Evolutionary conservation across 2,329 filamentous ascomycete genomes (phyloP).

Genomic region (Orbilia oligospora): DNA sequence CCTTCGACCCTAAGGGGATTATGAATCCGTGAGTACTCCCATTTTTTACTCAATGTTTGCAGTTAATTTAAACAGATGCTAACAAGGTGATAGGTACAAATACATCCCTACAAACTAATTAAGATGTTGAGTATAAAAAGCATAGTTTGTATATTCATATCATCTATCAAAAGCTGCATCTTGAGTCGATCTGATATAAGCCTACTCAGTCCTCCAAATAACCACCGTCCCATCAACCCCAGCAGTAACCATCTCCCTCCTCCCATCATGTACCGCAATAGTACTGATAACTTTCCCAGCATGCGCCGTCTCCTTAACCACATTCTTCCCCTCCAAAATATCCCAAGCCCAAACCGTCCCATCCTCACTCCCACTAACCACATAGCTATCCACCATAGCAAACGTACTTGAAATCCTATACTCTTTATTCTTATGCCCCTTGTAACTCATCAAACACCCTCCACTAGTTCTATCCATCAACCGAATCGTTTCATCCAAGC

Average conservation of each 20-base stretch:
- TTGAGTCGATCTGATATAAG: background rate
- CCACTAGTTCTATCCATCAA: slow-evolving; percentile 63
- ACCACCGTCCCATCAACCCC: slow-evolving; percentile 63
- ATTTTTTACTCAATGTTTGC: background rate
- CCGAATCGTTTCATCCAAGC: slow-evolving; percentile 62
- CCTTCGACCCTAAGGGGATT: slow-evolving; percentile 79
- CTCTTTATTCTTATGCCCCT: slow-evolving; percentile 63
- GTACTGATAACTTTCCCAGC: slow-evolving; percentile 63
- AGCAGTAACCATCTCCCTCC: slow-evolving; percentile 63
- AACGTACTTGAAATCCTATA: slow-evolving; percentile 62
- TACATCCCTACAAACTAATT: slow-evolving; percentile 30
- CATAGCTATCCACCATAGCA: slow-evolving; percentile 63
- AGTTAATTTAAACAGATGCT: background rate
- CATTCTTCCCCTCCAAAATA: slow-evolving; percentile 63
- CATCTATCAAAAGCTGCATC: background rate
- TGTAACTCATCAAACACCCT: slow-evolving; percentile 63
- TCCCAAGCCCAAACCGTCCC: slow-evolving; percentile 64
- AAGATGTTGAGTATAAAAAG: background rate
- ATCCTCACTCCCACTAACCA: slow-evolving; percentile 64
- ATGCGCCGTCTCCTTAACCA: slow-evolving; percentile 62
- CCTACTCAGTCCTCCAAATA: slow-evolving; percentile 44
- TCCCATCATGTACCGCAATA: slow-evolving; percentile 62
- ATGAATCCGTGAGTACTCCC: slow-evolving; percentile 53
- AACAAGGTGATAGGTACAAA: slow-evolving; percentile 44
- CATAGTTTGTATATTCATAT: background rate